Evolutionary conservation across 768 basidiomycete genomes (phyloP).

Genomic region (Boletellus ananiceps): DNA sequence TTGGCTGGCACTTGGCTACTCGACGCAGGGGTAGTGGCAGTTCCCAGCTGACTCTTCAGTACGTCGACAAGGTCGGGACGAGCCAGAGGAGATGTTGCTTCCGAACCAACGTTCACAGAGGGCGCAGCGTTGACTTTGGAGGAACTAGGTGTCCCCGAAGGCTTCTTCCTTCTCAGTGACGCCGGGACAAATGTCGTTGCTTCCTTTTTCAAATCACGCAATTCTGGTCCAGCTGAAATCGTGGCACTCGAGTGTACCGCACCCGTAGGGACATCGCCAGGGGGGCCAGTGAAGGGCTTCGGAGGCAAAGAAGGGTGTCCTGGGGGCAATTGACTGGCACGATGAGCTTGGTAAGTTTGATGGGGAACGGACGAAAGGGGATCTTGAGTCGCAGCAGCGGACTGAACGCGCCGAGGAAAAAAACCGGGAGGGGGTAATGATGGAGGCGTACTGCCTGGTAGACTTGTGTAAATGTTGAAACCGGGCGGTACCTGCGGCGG

Average conservation of each 20-base stretch:
- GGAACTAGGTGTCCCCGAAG: slow-evolving; percentile 29
- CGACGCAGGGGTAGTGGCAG: slow-evolving; percentile 25
- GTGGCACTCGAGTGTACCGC: slow-evolving; percentile 50
- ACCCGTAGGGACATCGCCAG: slow-evolving; percentile 40
- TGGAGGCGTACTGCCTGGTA: slow-evolving; percentile 22
- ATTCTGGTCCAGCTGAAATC: slow-evolving; percentile 78
- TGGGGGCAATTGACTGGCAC: slow-evolving; percentile 37
- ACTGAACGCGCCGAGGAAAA: slow-evolving; percentile 52
- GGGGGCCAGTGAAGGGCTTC: slow-evolving; percentile 32
- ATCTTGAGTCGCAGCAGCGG: slow-evolving; percentile 59
- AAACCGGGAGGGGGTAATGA: slow-evolving; percentile 60
- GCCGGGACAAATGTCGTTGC: slow-evolving; percentile 88
- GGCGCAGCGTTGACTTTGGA: slow-evolving; percentile 64
- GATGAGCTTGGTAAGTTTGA: slow-evolving; percentile 73
- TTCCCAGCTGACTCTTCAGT: slow-evolving; percentile 57
- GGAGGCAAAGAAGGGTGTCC: slow-evolving; percentile 42
- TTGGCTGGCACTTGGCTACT: slow-evolving; percentile 14
- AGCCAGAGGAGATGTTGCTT: slow-evolving; percentile 30
- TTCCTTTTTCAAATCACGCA: slow-evolving; percentile 94
- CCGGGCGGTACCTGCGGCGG: slow-evolving; percentile 11
- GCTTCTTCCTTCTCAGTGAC: slow-evolving; percentile 72
- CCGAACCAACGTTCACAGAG: slow-evolving; percentile 35
- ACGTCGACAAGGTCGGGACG: slow-evolving; percentile 66
- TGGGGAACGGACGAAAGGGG: slow-evolving; percentile 73
- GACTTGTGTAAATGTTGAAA: slow-evolving; percentile 6